Conservation (phyloP, 805 yeast genomes). For the Barnettozyma sp. region DNA sequence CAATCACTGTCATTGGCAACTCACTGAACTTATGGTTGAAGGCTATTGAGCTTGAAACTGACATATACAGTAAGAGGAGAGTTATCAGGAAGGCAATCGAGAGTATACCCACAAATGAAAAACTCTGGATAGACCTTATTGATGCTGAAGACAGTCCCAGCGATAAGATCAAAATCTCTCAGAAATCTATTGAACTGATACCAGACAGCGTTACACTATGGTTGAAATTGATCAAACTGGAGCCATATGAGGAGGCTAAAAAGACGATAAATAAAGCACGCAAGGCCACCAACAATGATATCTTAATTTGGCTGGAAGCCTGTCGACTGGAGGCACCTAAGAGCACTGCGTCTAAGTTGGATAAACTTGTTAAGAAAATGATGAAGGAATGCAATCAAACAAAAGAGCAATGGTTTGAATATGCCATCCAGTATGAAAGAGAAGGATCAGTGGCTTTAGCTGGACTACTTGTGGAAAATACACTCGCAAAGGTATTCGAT, state of each 20-base stretch:
- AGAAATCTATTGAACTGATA: conserved; percentile 61
- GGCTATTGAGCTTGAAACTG: conserved; percentile 62
- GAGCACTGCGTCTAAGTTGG: conserved; percentile 35
- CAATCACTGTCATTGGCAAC: conserved; percentile 46
- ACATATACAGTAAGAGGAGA: conserved; percentile 42
- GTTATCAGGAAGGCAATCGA: conserved; percentile 69
- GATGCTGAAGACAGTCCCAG: conserved; percentile 47
- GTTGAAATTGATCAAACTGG: conserved; percentile 46
- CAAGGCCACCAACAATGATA: conserved; percentile 39
- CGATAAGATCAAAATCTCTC: conserved; percentile 46
- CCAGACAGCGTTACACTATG: conserved; percentile 63
- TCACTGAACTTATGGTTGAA: conserved; percentile 67
- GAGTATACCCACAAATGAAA: conserved; percentile 45
- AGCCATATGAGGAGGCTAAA: conserved; percentile 42
- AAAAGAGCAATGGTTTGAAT: conserved; percentile 45
- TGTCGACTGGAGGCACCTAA: conserved; percentile 57
- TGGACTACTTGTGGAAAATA: conserved; percentile 42
- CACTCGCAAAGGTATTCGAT: no score
- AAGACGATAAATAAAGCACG: conserved; percentile 54
- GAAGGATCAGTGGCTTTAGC: conserved; percentile 42
- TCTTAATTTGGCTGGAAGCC: conserved; percentile 63
- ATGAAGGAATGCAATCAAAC: conserved; percentile 34
- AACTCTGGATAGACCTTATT: conserved; percentile 65
- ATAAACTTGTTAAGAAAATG: conserved; percentile 44
- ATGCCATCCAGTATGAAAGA: conserved; percentile 47